Percentiles rank a stretch among this genome's conserved stretches.
These are phyloP conservation scores for Leishmania martiniquensis DNA, from an alignment of 208 protist species.

Conservation along the genomic window DNA sequence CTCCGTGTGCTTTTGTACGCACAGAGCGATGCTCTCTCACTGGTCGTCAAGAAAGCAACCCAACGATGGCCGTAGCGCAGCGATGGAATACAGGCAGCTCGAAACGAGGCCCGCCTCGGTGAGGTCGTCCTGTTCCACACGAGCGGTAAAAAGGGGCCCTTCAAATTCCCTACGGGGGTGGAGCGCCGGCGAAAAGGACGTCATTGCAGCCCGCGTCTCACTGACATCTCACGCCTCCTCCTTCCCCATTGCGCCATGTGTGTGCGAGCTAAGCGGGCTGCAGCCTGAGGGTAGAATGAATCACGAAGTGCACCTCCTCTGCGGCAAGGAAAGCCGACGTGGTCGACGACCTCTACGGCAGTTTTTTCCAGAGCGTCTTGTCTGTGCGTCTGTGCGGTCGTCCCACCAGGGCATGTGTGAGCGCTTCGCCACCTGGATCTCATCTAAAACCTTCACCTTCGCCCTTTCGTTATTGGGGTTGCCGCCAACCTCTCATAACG, in stretches of 20 bases:
- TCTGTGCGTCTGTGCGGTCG: background rate
- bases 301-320: background rate
- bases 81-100: background rate
- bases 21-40: background rate
- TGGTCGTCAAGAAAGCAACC: background rate
- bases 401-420: background rate
- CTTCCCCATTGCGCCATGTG: background rate
- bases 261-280: background rate
- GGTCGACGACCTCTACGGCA: no score
- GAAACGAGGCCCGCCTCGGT: background rate
- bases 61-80: background rate
- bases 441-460: no score
- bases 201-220: background rate
- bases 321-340: background rate
- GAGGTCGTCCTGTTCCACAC: background rate
- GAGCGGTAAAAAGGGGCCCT: background rate
- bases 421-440: no score
- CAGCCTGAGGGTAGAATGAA: background rate
- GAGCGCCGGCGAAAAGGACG: no score
- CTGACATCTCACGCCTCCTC: background rate
- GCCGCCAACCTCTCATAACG: no score
- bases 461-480: no score
- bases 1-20: slow-evolving; percentile 7
- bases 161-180: background rate
- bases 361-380: background rate